A percentile compares a stretch with the other conserved stretches of the same genome.
phyloP scores from a whole-genome alignment of 1,284 basidiomycete genomes.

The Cryptococcus hybrid region DNA sequence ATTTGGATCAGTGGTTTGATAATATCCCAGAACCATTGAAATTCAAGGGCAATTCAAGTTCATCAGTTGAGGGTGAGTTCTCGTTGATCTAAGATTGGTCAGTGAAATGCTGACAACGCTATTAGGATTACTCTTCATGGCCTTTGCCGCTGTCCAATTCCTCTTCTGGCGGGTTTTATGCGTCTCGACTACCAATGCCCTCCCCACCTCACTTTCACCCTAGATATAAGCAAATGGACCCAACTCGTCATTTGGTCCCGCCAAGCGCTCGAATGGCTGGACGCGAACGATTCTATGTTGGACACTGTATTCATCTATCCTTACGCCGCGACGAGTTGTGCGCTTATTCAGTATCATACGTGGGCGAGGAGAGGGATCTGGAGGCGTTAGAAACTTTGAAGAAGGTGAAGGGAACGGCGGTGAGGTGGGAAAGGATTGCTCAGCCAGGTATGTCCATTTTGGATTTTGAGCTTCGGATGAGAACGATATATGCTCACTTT shows the following conservation, averaged over 20 bases:
- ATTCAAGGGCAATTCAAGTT: conserved; percentile 65
- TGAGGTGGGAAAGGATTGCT: conserved; percentile 69
- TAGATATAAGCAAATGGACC: conserved; percentile 77
- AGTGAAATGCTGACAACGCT: not conserved
- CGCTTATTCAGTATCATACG: conserved; percentile 90
- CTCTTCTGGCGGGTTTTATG: conserved; percentile 86
- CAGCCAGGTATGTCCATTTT: conserved; percentile 36
- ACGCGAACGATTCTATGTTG: conserved; percentile 72
- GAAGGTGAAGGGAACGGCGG: conserved; percentile 75
- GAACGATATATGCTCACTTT: not conserved
- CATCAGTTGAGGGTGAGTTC: conserved; percentile 49
- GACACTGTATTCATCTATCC: conserved; percentile 83
- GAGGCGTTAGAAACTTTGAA: conserved; percentile 70
- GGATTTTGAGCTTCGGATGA: not conserved
- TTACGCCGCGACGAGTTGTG: conserved; percentile 86
- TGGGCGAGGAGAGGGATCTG: conserved; percentile 77
- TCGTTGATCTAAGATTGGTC: not conserved
- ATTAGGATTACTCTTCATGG: conserved; percentile 76
- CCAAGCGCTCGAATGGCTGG: conserved; percentile 85
- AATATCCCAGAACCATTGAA: conserved; percentile 70
- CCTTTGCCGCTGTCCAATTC: conserved; percentile 76
- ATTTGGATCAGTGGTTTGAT: conserved; percentile 74
- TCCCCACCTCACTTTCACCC: conserved; percentile 74
- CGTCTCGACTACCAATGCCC: conserved; percentile 85
- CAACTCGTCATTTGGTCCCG: conserved; percentile 68